Percentiles rank a stretch among this genome's conserved stretches.
These are phyloP conservation scores for Flaveria trinervia DNA, from an alignment of 129 eudicot genomes.

Conservation along the genomic window DNA sequence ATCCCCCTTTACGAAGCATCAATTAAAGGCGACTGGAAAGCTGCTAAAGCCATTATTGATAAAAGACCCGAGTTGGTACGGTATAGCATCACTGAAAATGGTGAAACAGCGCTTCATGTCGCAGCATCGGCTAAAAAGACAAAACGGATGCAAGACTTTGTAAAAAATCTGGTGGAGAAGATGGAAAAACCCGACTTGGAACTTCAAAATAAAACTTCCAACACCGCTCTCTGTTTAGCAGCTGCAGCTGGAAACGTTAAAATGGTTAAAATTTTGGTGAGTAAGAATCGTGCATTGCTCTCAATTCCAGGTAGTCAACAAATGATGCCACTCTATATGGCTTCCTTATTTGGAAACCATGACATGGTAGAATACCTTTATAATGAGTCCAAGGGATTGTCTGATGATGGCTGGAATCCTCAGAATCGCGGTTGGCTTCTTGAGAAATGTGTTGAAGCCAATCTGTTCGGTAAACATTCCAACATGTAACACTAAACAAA, in stretches of 20 bases:
- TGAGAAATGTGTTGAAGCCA: constrained; percentile 37
- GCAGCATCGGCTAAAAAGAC: constrained; percentile 43
- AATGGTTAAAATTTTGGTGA: constrained; percentile 40
- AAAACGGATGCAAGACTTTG: constrained; percentile 32
- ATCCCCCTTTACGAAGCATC: constrained; percentile 45
- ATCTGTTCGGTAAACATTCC: constrained; percentile 41
- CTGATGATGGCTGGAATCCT: constrained; percentile 26
- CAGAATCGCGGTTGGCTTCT: constrained; percentile 42
- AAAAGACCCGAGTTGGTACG: neutral
- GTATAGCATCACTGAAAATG: constrained; percentile 38
- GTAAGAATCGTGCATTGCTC: constrained; percentile 28
- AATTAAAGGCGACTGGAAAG: constrained; percentile 43
- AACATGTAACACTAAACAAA: neutral
- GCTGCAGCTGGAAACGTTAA: constrained; percentile 51
- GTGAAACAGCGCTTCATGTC: constrained; percentile 55
- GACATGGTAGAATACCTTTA: constrained; percentile 41
- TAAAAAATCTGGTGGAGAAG: constrained; percentile 32
- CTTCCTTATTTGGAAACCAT: constrained; percentile 40
- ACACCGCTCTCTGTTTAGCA: constrained; percentile 59
- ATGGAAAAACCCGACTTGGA: constrained; percentile 35
- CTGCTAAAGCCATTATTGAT: constrained; percentile 36
- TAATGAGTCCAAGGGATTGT: neutral
- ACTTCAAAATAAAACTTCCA: constrained; percentile 29
- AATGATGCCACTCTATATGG: constrained; percentile 52
- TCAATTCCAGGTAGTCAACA: constrained; percentile 32